phyloP scores from a whole-genome alignment of 768 basidiomycete genomes.

The Lactarius hengduanensis region DNA sequence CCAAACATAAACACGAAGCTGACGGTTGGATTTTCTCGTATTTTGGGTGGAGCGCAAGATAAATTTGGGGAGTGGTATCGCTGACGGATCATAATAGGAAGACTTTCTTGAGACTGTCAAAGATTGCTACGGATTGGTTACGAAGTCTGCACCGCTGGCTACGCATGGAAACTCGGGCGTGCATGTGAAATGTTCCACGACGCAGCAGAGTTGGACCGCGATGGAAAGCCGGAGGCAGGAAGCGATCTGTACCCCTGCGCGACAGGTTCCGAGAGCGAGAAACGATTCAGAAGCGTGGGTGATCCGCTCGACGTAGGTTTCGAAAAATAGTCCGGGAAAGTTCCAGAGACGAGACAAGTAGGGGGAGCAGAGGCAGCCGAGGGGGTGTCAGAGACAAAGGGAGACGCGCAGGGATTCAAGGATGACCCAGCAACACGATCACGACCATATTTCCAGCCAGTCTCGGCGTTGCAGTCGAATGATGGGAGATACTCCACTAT shows the following conservation, averaged over 20 bases:
- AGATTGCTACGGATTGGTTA: neutral
- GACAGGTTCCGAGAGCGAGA: neutral
- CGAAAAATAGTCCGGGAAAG: conserved; percentile 23
- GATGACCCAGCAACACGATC: conserved; percentile 31
- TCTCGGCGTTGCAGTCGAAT: conserved; percentile 4
- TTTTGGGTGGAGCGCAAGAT: neutral
- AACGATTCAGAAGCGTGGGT: neutral
- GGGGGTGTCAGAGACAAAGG: conserved; percentile 31
- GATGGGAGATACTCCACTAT: conserved; percentile 39
- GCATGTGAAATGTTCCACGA: conserved; percentile 17
- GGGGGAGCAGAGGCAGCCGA: conserved; percentile 26
- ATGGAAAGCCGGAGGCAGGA: conserved; percentile 23
- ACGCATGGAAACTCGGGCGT: conserved; percentile 3
- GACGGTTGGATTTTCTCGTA: neutral
- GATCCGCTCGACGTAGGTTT: conserved; percentile 9
- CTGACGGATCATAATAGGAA: neutral
- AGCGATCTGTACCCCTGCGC: conserved; percentile 17
- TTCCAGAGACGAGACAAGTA: conserved; percentile 18
- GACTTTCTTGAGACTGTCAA: neutral
- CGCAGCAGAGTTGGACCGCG: conserved; percentile 26
- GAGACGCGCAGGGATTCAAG: conserved; percentile 38
- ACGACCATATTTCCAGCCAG: conserved; percentile 21
- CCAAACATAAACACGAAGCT: conserved; percentile 9
- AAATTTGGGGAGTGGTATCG: conserved; percentile 18
- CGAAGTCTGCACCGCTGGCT: neutral